phyloP scores from a whole-genome alignment of 2,329 filamentous ascomycete genomes.

The Neofusicoccum sp. region DNA sequence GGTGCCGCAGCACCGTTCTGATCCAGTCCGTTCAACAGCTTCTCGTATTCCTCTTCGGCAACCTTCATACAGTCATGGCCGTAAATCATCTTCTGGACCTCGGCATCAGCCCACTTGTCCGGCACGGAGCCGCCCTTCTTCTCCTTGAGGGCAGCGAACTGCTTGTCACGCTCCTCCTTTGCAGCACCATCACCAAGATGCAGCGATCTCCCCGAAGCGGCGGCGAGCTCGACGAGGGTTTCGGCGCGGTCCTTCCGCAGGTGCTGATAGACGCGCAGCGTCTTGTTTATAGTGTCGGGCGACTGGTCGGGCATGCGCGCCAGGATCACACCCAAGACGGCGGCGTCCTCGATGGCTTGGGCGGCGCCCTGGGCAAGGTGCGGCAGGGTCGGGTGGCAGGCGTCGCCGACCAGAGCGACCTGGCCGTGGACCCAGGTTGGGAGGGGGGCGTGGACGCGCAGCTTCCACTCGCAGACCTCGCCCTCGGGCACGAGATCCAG shows the following conservation, averaged over 20 bases:
- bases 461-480: conserved; percentile 66
- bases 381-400: conserved; percentile 62
- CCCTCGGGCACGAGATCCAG: conserved; percentile 61
- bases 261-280: conserved; percentile 56
- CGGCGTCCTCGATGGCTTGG: conserved; percentile 64
- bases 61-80: conserved; percentile 46
- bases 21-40: background rate
- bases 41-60: conserved; percentile 44
- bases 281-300: conserved; percentile 49
- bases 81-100: conserved; percentile 51
- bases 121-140: conserved; percentile 40
- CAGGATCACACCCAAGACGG: conserved; percentile 54
- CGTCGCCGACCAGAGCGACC: conserved; percentile 57
- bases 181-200: conserved; percentile 59
- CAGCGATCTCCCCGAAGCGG: conserved; percentile 53
- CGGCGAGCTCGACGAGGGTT: conserved; percentile 56
- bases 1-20: background rate
- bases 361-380: conserved; percentile 65
- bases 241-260: conserved; percentile 58
- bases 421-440: conserved; percentile 59
- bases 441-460: conserved; percentile 61
- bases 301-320: conserved; percentile 46
- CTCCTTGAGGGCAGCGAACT: conserved; percentile 50
- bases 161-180: conserved; percentile 57
- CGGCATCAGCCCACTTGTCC: conserved; percentile 54